Evolutionary conservation across 2,329 filamentous ascomycete species (phyloP), one percentile per base, ranked within the genome.

Genomic region (Phaeophleospora eucalypticola): DNA sequence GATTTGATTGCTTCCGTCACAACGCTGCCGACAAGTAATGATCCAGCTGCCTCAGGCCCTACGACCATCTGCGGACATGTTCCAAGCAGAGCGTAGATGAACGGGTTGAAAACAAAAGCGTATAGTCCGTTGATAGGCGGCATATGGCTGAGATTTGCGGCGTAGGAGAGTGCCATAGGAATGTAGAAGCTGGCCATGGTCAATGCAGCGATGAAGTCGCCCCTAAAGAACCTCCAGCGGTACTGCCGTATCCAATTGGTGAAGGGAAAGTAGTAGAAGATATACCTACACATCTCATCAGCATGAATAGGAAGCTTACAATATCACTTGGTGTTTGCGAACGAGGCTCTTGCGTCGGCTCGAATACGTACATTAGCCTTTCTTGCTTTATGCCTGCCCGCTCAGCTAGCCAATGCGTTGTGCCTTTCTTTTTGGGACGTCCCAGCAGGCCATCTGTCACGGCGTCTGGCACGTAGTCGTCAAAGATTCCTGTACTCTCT

Each of bases 131-230:
- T 91, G 60, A 97, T 90, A 0, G 93, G 86, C 7, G 91, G 89
- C 1, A 96, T 82, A 65, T 97, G 93, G 4, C 86, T 89, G 35
- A 98, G 82, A 63, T 97, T 97, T 34, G 88, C 83, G 45, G 93
- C 89, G 54, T 94, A 85, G 0, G 93, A 97, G 12, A 98, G 79
- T 0, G 89, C 86, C 90, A 98, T 96, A 42, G 93, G 93, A 32
- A 98, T 86, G 67, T 98, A 98, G 72, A 98, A 93, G 19, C 90
- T 95, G n/a, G 91, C 88, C 73, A 98, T 85, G n/a, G 93, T 97
- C 53, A 97, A 67, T 40, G 91, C 90, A 7, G 91, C 86, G 12
- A 95, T 75, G 15, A 97, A 71, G 67, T 98, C 93, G 39, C 93
- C 93, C 58, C 84, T 81, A 39, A 97, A 68, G 68, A 87, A 95